A percentile compares a stretch with the other conserved stretches of the same genome.
These are phyloP conservation scores for Rhizodiscina lignyota DNA, from an alignment of 495 filamentous ascomycete species.

Conservation along the genomic window DNA sequence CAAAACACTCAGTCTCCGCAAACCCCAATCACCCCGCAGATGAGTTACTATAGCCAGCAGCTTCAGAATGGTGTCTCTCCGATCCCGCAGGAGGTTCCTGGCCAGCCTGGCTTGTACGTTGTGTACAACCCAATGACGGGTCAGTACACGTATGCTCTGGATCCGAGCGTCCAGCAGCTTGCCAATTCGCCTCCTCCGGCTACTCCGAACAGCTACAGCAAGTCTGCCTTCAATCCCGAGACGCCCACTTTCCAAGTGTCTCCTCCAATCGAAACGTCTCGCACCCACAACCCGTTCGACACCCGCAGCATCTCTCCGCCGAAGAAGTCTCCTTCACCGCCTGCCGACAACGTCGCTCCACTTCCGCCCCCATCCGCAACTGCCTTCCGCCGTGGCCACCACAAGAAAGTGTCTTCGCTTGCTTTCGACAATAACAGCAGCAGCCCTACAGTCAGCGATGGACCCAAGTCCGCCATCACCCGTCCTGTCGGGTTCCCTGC, in stretches of 20 bases:
- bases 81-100: constrained; percentile 46
- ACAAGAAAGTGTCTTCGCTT: constrained; percentile 66
- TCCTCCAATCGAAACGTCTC: constrained; percentile 46
- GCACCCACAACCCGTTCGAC: constrained; percentile 28
- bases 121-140: constrained; percentile 72
- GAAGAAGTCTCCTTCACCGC: constrained; percentile 44
- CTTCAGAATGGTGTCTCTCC: constrained; percentile 60
- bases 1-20: constrained; percentile 20
- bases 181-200: constrained; percentile 19
- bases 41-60: constrained; percentile 49
- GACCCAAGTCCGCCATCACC: constrained; percentile 49
- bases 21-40: constrained; percentile 26
- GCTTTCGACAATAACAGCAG: constrained; percentile 42
- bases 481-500: constrained; percentile 46
- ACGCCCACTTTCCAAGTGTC: constrained; percentile 52
- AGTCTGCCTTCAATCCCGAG: constrained; percentile 13
- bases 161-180: constrained; percentile 27
- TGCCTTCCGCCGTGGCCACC: constrained; percentile 82
- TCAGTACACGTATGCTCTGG: constrained; percentile 59
- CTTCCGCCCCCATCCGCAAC: constrained; percentile 67
- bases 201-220: constrained; percentile 15
- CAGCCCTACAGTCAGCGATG: constrained; percentile 34
- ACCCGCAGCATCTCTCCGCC: constrained; percentile 52
- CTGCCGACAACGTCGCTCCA: constrained; percentile 42
- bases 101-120: constrained; percentile 57